Base-by-base conservation (phyloP, 768 basidiomycete genomes). In the Ramaria sp. region DNA sequence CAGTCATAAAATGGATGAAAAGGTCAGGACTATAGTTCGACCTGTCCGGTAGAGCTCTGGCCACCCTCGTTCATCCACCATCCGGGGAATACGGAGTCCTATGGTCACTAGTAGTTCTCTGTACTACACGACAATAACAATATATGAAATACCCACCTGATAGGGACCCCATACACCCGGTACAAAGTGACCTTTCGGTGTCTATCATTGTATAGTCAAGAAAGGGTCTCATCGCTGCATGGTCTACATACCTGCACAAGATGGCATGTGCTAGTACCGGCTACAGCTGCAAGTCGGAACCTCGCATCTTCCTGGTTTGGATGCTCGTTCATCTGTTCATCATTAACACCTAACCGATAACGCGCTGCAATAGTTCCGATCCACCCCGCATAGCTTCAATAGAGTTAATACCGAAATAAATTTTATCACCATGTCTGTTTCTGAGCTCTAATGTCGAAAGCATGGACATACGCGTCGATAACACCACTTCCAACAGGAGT, bases 11-110 rank as follows among this genome's bases (percentile, higher is more conserved):
- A 30, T 20, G 36, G 1, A 24, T 6, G 22, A 28, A 16, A 8
- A 45, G 13, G 28, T 7, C 5, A 18, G 5, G 24, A 15, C 25
- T 2, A 51, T 38, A 27, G 22, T 58, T 69, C 47, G 50, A 85
- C 85, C 70, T 92, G 90, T n/a, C 96, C 96, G 0, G 96, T 99
- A 1, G 93, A 94, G 7, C 93, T 96, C 69, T 99, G 96, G 1
- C 96, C 96, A 37, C 95, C 96, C 69, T 99, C 96, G 63, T 94
- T 99, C 92, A 97, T 96, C 96, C 95, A 99, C 85, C 90, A 94
- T 16, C 85, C 91, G 41, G 83, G 83, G 70, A 97, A 93, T 30
- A 94, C 77, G 5, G 91, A 83, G 63, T 97, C 85, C 80, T 88
- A 59, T 34, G 13, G 1, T 58, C 62, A 44, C 52, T 12, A 57